phyloP scores from a whole-genome alignment of 2,329 filamentous ascomycete genomes.

The Sclerotiophoma versabilis region DNA sequence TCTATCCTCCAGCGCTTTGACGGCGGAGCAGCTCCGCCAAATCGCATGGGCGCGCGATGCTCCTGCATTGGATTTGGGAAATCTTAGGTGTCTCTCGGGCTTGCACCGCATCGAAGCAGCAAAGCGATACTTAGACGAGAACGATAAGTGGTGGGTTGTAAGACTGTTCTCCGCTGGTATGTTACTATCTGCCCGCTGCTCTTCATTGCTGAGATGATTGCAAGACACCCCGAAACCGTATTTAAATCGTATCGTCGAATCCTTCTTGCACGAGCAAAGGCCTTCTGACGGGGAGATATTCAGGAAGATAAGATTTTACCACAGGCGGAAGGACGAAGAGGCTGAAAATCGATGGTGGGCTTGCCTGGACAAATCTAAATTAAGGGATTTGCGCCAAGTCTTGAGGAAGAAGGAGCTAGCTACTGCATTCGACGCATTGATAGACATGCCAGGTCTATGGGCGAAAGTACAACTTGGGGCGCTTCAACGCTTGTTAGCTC shows the following conservation, averaged over 20 bases:
- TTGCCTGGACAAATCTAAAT: slow-evolving; percentile 25
- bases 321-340: slow-evolving; percentile 13
- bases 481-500: slow-evolving; percentile 25
- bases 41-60: slow-evolving; percentile 17
- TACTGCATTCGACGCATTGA: slow-evolving; percentile 22
- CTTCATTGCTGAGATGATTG: too few species aligned
- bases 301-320: slow-evolving; percentile 28
- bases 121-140: slow-evolving; percentile 23
- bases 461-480: slow-evolving; percentile 27
- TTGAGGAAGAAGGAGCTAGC: slow-evolving; percentile 18
- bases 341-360: slow-evolving; percentile 26
- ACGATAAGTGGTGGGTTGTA: slow-evolving; percentile 34
- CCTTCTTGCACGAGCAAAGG: slow-evolving; percentile 23
- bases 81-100: slow-evolving; percentile 24
- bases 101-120: slow-evolving; percentile 25
- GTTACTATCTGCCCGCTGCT: neutral
- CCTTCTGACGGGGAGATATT: slow-evolving; percentile 30
- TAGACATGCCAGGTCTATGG: slow-evolving; percentile 31
- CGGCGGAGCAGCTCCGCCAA: slow-evolving; percentile 7
- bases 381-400: slow-evolving; percentile 27
- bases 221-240: slow-evolving; percentile 16
- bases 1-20: slow-evolving; percentile 9
- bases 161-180: slow-evolving; percentile 25
- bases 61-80: slow-evolving; percentile 14
- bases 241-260: slow-evolving; percentile 20